Evolutionary conservation across 192 early-diverging fungal genomes (phyloP), one percentile per base, ranked within the genome.

Genomic region (Umbelopsis sp.): DNA sequence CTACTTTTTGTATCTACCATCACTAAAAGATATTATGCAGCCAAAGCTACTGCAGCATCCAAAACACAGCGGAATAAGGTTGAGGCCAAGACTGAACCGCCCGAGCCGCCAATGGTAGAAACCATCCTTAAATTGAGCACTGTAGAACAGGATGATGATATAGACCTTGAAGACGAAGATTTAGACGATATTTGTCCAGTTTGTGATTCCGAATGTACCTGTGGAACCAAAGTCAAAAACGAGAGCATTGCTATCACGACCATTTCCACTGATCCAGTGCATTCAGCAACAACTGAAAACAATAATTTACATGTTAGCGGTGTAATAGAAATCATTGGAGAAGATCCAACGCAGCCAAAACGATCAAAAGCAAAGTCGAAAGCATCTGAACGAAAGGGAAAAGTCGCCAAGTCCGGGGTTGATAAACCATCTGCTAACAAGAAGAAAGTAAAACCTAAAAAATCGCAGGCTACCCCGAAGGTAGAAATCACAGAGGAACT

Each of bases 101-200:
- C 73, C 14, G n/a, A 21, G 8, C 7, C 69, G 16, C 49, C 69
- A 36, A 12, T 73, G 1, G 68, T 76, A 67, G 62, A 24, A 31
- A 14, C 26, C 29, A 17, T 54, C 20, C 32, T 36, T 20, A 49
- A 65, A 49, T 14, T 38, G 1, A 26, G 17, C 22, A n/a, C n/a
- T 71, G 26, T 45, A 0, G 65, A 80, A 12, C 75, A 77, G 1
- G 79, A 80, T 25, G 76, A 71, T 0, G 85, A 86, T 17, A 62
- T 62, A 3, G 80, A 82, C 22, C 70, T 72, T 0, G 74, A 78
- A 4, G 84, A 84, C 10, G 83, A 83, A 22, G 84, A 84, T 14
- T 71, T 81, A 4, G 85, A 86, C 36, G 85, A 87, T 54, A 78
- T 87, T 22, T 87, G 85, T 54, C 83, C 84, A 12, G 79, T 87